Conservation (phyloP, 805 yeast species). For the Suhomyces sp. region DNA sequence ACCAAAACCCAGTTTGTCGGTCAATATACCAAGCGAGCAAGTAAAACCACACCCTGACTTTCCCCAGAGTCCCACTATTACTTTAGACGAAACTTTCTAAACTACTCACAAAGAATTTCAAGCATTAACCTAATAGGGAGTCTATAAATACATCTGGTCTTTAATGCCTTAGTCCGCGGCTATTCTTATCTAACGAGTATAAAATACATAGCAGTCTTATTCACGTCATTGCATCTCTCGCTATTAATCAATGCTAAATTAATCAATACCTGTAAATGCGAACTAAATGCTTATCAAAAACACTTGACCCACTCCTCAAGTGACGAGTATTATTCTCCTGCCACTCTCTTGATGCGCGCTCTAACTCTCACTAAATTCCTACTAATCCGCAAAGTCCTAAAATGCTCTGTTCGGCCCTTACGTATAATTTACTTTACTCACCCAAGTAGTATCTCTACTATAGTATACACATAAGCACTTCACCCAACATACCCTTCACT, state of each 20-base stretch:
- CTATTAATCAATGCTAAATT: neutral
- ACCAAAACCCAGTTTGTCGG: slow-evolving; percentile 12
- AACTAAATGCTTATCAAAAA: too few relatives aligned
- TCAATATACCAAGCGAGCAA: slow-evolving; percentile 13
- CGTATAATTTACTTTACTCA: neutral
- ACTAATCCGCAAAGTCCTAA: neutral
- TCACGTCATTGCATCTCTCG: neutral
- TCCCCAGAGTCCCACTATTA: slow-evolving; percentile 34
- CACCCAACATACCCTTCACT: neutral
- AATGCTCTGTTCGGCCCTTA: neutral
- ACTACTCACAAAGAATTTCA: too few relatives aligned
- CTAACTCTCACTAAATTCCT: neutral
- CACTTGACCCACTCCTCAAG: too few relatives aligned
- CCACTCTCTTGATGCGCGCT: neutral
- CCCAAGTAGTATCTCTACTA: neutral
- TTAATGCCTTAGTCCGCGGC: too few relatives aligned
- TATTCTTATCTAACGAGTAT: neutral
- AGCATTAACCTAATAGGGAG: neutral
- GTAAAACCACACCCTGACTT: neutral
- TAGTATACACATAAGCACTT: neutral
- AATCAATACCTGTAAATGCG: neutral
- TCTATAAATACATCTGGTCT: too few relatives aligned
- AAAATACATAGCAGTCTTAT: neutral
- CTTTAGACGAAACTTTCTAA: slow-evolving; percentile 30
- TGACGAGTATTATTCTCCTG: too few relatives aligned